These are phyloP conservation scores for Mycocentrospora acerina DNA, from an alignment of 2,329 filamentous ascomycete genomes.

Conservation along the genomic window DNA sequence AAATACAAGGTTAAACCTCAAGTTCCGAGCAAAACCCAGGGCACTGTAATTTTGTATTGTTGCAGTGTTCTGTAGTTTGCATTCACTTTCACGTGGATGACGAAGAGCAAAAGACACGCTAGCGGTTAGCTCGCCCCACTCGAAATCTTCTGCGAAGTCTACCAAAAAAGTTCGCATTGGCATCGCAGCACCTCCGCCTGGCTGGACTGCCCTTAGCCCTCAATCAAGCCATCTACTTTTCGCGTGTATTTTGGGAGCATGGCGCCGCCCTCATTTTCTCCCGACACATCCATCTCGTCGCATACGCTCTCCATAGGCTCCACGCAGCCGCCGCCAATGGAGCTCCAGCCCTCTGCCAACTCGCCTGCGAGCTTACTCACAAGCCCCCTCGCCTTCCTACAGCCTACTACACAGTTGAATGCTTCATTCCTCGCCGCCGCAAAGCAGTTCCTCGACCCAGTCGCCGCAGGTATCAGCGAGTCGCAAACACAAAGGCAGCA, in stretches of 20 bases:
- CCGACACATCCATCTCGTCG: conserved; percentile 42
- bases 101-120: too few relatives aligned
- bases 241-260: conserved; percentile 17
- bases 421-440: conserved; percentile 70
- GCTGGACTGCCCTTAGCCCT: background rate
- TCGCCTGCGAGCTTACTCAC: conserved; percentile 61
- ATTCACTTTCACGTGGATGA: too few relatives aligned
- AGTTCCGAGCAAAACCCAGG: too few relatives aligned
- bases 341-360: conserved; percentile 37
- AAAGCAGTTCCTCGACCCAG: conserved; percentile 77
- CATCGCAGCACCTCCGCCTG: background rate
- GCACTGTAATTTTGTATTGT: too few relatives aligned
- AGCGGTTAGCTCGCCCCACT: too few relatives aligned
- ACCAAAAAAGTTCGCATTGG: too few relatives aligned
- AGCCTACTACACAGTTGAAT: conserved; percentile 67
- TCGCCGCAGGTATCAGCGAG: conserved; percentile 72
- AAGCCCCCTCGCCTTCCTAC: conserved; percentile 74
- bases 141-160: too few relatives aligned
- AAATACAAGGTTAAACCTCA: too few relatives aligned
- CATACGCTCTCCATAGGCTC: conserved; percentile 44
- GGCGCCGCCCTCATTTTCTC: conserved; percentile 38
- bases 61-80: too few relatives aligned
- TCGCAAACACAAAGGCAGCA: conserved; percentile 70
- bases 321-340: conserved; percentile 37
- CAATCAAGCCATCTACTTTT: background rate